Evolutionary conservation across 192 early-diverging fungal species (phyloP).

Genomic region (Backusella sp.): DNA sequence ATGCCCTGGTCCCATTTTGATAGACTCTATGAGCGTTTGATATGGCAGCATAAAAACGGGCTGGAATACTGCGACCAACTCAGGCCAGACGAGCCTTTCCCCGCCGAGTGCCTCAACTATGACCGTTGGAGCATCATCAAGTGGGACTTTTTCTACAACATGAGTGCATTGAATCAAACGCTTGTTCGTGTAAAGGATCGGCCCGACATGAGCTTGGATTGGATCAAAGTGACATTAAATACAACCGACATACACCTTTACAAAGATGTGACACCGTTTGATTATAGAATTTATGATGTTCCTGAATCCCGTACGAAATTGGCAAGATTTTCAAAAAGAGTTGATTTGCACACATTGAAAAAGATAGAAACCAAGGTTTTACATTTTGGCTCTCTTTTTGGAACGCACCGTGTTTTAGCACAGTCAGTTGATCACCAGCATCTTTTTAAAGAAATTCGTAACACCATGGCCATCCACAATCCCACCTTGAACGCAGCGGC

Average conservation of each 20-base stretch:
- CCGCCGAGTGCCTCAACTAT: slow-evolving; percentile 54
- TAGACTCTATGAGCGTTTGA: slow-evolving; percentile 47
- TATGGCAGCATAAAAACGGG: slow-evolving; percentile 52
- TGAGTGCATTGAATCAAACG: slow-evolving; percentile 36
- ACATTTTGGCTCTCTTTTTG: slow-evolving; percentile 57
- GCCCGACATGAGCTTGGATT: slow-evolving; percentile 45
- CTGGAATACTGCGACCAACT: slow-evolving; percentile 48
- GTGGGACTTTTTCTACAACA: slow-evolving; percentile 55
- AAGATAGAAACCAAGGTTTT: slow-evolving; percentile 36
- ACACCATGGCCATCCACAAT: slow-evolving; percentile 46
- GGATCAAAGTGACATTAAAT: slow-evolving; percentile 43
- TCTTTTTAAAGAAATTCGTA: slow-evolving; percentile 37
- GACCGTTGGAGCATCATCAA: slow-evolving; percentile 50
- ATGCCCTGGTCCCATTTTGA: slow-evolving; percentile 50
- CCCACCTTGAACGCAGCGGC: slow-evolving; percentile 45
- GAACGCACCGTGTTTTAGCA: slow-evolving; percentile 42
- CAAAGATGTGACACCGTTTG: slow-evolving; percentile 45
- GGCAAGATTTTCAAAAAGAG: slow-evolving; percentile 37
- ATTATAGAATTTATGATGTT: slow-evolving; percentile 54
- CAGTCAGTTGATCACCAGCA: slow-evolving; percentile 38
- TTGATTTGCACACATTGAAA: slow-evolving; percentile 38
- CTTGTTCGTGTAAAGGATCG: slow-evolving; percentile 38
- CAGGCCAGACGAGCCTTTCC: slow-evolving; percentile 37
- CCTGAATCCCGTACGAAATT: slow-evolving; percentile 33
- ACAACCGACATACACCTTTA: slow-evolving; percentile 42